These are phyloP conservation scores for Anastatica hierochuntica DNA, from an alignment of 345 rosid genomes.

Conservation along the genomic window DNA sequence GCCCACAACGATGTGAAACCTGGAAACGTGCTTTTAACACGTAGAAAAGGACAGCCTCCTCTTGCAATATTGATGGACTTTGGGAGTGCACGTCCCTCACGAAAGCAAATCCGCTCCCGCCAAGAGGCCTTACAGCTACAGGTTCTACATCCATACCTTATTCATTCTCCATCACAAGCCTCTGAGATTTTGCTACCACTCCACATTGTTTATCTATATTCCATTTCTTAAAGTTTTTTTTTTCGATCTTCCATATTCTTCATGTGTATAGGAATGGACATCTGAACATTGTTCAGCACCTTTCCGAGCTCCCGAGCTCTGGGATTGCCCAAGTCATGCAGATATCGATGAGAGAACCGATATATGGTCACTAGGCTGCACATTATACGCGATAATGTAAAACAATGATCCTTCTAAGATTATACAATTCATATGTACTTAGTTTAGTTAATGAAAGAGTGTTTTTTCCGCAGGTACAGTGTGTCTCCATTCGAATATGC, in stretches of 20 bases:
- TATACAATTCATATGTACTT: background rate
- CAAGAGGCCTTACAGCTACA: conserved; percentile 89
- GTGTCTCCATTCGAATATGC: conserved; percentile 95
- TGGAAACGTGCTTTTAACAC: conserved; percentile 63
- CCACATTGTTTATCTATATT: background rate
- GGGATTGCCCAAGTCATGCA: conserved; percentile 96
- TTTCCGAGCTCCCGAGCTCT: conserved; percentile 93
- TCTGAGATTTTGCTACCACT: no score
- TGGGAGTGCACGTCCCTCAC: conserved; percentile 84
- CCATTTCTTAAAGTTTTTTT: background rate
- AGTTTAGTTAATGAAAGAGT: no score
- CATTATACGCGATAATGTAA: conserved; percentile 93
- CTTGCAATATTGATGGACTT: conserved; percentile 95
- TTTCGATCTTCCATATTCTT: background rate
- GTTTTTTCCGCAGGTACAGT: conserved; percentile 51
- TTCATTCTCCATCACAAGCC: no score
- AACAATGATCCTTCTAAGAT: conserved; percentile 5
- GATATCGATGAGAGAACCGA: conserved; percentile 97
- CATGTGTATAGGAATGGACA: conserved; percentile 72
- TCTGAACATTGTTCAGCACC: conserved; percentile 96
- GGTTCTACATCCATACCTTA: conserved; percentile 34
- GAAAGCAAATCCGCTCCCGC: conserved; percentile 81
- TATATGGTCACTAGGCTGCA: conserved; percentile 98
- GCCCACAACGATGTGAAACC: conserved; percentile 99
- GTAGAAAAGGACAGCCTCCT: conserved; percentile 72